These are phyloP conservation scores for Aspergillus aculeatus DNA, from an alignment of 2,329 filamentous ascomycete species.

Conservation along the genomic window DNA sequence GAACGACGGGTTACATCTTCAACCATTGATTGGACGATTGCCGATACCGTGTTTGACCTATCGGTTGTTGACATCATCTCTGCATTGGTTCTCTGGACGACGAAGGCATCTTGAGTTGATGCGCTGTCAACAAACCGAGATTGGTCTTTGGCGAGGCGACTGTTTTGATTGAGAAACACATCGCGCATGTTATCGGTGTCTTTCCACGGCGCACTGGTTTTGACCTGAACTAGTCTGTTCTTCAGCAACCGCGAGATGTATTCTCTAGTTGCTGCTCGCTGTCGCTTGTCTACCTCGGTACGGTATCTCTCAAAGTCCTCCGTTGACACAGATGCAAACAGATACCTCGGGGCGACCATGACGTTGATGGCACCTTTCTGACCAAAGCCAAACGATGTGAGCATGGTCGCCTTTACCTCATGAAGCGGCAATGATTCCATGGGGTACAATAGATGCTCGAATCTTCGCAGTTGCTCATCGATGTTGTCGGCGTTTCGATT, in stretches of 20 bases:
- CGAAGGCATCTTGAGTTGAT: neutral
- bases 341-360: constrained; percentile 36
- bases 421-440: constrained; percentile 21
- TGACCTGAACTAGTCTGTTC: constrained; percentile 18
- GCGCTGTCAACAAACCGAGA: neutral
- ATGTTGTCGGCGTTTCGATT: constrained; percentile 97
- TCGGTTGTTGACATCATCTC: neutral
- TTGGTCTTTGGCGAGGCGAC: constrained; percentile 8
- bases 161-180: constrained; percentile 17
- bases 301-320: constrained; percentile 16
- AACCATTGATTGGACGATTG: constrained; percentile 13
- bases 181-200: constrained; percentile 9
- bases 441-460: constrained; percentile 37
- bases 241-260: constrained; percentile 17
- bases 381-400: constrained; percentile 48
- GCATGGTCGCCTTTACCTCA: constrained; percentile 36
- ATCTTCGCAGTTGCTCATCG: constrained; percentile 50
- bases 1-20: neutral
- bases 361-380: constrained; percentile 45
- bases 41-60: neutral
- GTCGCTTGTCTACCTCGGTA: constrained; percentile 5
- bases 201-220: constrained; percentile 17
- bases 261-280: constrained; percentile 7
- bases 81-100: neutral
- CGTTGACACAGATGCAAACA: constrained; percentile 31